Base-by-base conservation (phyloP, 2,329 filamentous ascomycete genomes). In the Aspergillus pseudoterreus region DNA sequence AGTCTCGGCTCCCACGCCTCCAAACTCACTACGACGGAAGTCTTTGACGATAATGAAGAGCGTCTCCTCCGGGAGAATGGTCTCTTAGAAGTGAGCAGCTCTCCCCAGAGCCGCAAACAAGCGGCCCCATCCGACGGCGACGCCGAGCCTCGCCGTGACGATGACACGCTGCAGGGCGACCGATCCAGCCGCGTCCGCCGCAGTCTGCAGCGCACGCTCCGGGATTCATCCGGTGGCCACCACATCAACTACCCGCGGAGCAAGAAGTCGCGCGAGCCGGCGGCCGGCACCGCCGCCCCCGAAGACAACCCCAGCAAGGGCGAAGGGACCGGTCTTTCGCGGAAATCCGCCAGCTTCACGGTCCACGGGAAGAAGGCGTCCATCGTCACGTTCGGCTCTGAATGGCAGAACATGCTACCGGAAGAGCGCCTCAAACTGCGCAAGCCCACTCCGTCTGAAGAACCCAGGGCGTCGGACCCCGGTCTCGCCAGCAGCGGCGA, bases 281-380 rank as follows among this genome's bases (percentile, higher is more conserved):
- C 79, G 3, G 83, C 83, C 2, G 86, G 82, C 38, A 71, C 78
- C 44, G 76, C 77, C 14, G 72, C 71, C 10, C 81, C 83, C 32
- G 82, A 82, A 15, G 75, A 63, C 45, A 69, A 64, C 22, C 21
- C 19, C 12, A 21, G 19, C 19, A 47, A 39, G n/a, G 51, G 53
- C 63, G 81, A 73, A 75, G 87, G 66, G 35, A 87, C 90, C 59
- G 84, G 87, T 10, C 78, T 99, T 11, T 78, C 87, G 6, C 84
- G 94, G 44, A 87, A 87, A 11, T 84, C 88, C 11, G 90, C 90
- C 4, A 95, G 90, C 62, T 99, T 99, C 69, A 95, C 94, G 4
- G 86, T 99, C 4, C 94, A 99, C 65, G 92, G 94, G 54, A 99
- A 97, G 76, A 97, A 99, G 71, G 94, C 94, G 2, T 96, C 91